A percentile compares a stretch with the other conserved stretches of the same genome.
These are phyloP conservation scores for Coemansia sp. DNA, from an alignment of 192 early-diverging fungal species.

Conservation along the genomic window DNA sequence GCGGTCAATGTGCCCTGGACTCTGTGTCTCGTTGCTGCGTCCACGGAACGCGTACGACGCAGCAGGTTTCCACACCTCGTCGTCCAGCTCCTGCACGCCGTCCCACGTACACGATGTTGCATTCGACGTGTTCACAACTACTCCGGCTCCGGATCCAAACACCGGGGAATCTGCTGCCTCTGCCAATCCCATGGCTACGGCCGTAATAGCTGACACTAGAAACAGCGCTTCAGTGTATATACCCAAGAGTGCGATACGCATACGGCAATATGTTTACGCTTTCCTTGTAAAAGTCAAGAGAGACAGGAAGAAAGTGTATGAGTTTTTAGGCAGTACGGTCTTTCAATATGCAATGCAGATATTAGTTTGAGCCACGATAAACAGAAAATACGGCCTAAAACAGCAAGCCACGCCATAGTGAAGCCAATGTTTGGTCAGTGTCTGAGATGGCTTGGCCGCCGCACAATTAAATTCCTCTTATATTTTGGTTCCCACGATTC, in stretches of 20 bases:
- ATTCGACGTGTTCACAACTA: not conserved
- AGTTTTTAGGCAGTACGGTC: not conserved
- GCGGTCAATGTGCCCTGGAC: constrained; percentile 38
- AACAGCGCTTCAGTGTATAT: not conserved
- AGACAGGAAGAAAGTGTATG: not conserved
- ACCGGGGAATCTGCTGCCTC: not conserved
- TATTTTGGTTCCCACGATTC: not conserved
- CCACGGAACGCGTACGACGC: constrained; percentile 13
- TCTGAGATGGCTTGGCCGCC: not conserved
- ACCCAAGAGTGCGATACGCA: not conserved
- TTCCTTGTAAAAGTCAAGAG: not conserved
- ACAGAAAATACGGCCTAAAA: not conserved
- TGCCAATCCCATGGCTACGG: not conserved
- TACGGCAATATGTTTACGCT: not conserved
- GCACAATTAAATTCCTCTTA: not conserved
- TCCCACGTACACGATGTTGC: constrained; percentile 2
- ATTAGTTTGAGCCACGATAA: not conserved
- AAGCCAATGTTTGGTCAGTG: not conserved
- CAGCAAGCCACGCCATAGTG: not conserved
- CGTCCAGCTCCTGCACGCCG: constrained; percentile 21
- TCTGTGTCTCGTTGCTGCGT: not conserved
- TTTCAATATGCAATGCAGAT: not conserved
- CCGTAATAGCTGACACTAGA: not conserved
- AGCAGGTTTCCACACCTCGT: constrained; percentile 8
- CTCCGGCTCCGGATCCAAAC: not conserved